Conservation (phyloP, 1,284 basidiomycete species). For the Chalciporus sp. region DNA sequence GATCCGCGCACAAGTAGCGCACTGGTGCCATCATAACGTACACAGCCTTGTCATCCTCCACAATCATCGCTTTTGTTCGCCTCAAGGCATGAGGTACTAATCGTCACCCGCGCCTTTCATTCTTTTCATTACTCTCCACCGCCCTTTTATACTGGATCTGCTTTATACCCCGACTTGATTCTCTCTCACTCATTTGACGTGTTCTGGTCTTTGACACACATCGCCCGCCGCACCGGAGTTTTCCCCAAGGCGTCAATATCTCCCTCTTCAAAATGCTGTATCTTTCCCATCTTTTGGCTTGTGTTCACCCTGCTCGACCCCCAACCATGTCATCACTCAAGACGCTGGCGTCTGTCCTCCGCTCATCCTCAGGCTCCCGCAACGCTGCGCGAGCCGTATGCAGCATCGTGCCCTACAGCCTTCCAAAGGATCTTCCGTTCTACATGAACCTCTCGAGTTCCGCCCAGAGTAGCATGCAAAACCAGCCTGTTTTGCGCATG, state of each 20-base stretch:
- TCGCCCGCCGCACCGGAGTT: not conserved
- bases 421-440: slow-evolving; percentile 17
- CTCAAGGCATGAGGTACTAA: slow-evolving; percentile 27
- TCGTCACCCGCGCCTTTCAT: slow-evolving; percentile 9
- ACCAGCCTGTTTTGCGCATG: slow-evolving; percentile 54
- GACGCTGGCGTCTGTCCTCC: slow-evolving; percentile 1
- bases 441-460: slow-evolving; percentile 21
- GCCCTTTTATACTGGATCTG: not conserved
- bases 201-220: not conserved
- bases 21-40: not conserved
- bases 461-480: slow-evolving; percentile 11
- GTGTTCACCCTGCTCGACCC: not conserved
- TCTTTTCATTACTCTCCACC: not conserved
- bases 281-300: not conserved
- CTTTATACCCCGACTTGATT: not conserved
- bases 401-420: slow-evolving; percentile 20
- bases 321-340: slow-evolving; percentile 10
- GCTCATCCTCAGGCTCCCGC: slow-evolving; percentile 1
- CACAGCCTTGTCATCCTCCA: slow-evolving; percentile 11
- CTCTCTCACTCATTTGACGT: not conserved
- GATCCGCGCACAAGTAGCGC: no score
- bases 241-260: not conserved
- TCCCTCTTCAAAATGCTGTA: not conserved
- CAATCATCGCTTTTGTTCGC: slow-evolving; percentile 15
- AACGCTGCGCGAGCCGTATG: slow-evolving; percentile 18